Conservation (phyloP, 2,329 filamentous ascomycete species). For the Sporothrix euskadiensis region DNA sequence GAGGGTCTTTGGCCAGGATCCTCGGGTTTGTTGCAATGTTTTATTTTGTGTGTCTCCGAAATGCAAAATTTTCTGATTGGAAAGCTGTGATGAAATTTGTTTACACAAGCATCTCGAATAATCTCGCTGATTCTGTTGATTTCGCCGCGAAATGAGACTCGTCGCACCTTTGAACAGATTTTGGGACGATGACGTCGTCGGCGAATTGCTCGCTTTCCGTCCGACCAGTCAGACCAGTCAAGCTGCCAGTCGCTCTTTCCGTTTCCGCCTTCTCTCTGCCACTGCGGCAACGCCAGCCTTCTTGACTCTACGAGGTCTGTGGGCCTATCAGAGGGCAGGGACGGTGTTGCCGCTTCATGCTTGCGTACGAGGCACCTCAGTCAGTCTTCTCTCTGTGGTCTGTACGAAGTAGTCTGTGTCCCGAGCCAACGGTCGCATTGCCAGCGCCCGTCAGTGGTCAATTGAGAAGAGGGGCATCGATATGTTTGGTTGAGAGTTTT, state of each 20-base stretch:
- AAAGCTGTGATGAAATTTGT: neutral
- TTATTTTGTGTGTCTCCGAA: neutral
- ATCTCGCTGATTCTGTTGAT: neutral
- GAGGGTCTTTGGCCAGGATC: neutral
- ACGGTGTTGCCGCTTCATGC: neutral
- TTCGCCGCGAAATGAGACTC: neutral
- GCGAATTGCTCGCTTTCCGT: conserved; percentile 25
- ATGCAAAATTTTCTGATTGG: neutral
- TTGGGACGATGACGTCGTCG: conserved; percentile 24
- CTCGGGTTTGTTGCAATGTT: neutral
- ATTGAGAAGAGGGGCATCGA: neutral
- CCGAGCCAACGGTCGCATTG: conserved; percentile 3
- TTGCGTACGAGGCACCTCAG: too few relatives aligned
- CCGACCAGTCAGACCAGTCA: neutral
- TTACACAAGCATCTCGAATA: neutral
- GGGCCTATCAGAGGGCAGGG: conserved; percentile 18
- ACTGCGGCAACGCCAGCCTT: conserved; percentile 19
- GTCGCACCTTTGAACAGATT: neutral
- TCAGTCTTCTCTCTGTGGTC: neutral
- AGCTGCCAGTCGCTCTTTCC: neutral
- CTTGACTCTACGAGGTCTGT: conserved; percentile 5
- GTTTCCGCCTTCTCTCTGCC: neutral
- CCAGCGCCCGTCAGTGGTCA: conserved; percentile 5
- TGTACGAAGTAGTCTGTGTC: neutral
- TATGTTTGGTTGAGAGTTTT: neutral